Evolutionary conservation across 345 rosid species (phyloP).

Genomic region (Sonneratia alba): DNA sequence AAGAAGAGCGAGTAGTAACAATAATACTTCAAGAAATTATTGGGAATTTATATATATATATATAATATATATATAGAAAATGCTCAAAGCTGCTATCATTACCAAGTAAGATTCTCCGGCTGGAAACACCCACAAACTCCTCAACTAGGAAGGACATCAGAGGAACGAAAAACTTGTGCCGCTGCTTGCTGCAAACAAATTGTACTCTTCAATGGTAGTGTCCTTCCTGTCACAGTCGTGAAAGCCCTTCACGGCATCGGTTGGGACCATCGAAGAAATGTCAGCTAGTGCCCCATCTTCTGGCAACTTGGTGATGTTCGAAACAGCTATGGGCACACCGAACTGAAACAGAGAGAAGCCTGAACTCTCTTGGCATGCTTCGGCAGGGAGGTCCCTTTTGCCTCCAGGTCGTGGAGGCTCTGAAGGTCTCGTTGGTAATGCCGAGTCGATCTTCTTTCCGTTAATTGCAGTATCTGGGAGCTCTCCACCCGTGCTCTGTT

Average conservation of each 20-base stretch:
- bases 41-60: conserved; percentile 16
- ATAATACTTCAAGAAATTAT: conserved; percentile 29
- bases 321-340: conserved; percentile 71
- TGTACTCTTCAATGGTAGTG: conserved; percentile 58
- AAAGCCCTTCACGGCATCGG: conserved; percentile 38
- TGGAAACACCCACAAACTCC: conserved; percentile 14
- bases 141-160: conserved; percentile 12
- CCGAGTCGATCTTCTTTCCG: conserved; percentile 26
- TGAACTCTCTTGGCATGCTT: conserved; percentile 18
- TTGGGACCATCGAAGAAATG: conserved; percentile 34
- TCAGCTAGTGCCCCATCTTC: conserved; percentile 36
- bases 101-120: conserved; percentile 25
- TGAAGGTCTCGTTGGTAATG: conserved; percentile 13
- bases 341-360: conserved; percentile 85
- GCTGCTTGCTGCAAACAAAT: conserved; percentile 71
- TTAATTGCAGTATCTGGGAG: conserved; percentile 13
- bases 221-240: conserved; percentile 40
- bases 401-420: conserved; percentile 22
- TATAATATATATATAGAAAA: conserved; percentile 19
- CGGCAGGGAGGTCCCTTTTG: conserved; percentile 19
- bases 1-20: background rate
- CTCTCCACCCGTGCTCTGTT: conserved; percentile 18
- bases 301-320: conserved; percentile 38
- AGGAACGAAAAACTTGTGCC: conserved; percentile 60
- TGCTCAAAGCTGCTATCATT: conserved; percentile 27